phyloP scores from a whole-genome alignment of 139 green algal genomes.

The Chlamydomonas sp. region DNA sequence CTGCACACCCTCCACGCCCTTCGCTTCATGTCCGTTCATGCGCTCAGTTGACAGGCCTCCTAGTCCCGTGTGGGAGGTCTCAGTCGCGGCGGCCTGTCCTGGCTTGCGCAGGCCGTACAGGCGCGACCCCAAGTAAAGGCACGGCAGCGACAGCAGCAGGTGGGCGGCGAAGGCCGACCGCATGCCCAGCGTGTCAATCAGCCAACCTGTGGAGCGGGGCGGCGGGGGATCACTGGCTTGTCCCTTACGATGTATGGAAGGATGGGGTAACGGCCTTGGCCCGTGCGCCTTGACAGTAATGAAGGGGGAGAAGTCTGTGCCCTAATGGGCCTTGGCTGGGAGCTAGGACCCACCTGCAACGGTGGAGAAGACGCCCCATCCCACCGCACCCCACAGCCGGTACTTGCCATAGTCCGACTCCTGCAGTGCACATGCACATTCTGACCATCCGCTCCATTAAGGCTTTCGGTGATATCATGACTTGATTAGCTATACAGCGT shows the following conservation, averaged over 20 bases:
- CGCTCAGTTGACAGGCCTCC: neutral
- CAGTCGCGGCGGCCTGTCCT: neutral
- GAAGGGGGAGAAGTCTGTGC: no score
- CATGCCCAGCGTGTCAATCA: constrained; percentile 40
- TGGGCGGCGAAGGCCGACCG: constrained; percentile 41
- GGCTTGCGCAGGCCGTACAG: neutral
- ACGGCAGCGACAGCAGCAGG: constrained; percentile 38
- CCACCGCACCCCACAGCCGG: constrained; percentile 61
- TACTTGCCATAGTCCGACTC: constrained; percentile 61
- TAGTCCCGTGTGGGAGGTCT: neutral
- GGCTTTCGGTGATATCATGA: neutral
- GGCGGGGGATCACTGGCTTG: no score
- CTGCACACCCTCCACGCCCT: neutral
- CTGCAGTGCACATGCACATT: neutral
- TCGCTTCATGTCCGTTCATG: neutral
- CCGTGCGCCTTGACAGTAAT: no score
- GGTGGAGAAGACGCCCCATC: constrained; percentile 53
- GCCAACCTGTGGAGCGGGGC: constrained; percentile 4
- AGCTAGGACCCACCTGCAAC: constrained; percentile 10
- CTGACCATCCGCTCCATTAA: neutral
- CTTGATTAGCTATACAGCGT: neutral
- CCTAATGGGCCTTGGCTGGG: no score
- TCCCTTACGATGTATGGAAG: no score
- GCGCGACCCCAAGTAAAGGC: constrained; percentile 17
- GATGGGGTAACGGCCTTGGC: no score